Evolutionary conservation across 805 yeast genomes (phyloP), one percentile per base, ranked within the genome.

Genomic region (Wickerhamiella galacta): DNA sequence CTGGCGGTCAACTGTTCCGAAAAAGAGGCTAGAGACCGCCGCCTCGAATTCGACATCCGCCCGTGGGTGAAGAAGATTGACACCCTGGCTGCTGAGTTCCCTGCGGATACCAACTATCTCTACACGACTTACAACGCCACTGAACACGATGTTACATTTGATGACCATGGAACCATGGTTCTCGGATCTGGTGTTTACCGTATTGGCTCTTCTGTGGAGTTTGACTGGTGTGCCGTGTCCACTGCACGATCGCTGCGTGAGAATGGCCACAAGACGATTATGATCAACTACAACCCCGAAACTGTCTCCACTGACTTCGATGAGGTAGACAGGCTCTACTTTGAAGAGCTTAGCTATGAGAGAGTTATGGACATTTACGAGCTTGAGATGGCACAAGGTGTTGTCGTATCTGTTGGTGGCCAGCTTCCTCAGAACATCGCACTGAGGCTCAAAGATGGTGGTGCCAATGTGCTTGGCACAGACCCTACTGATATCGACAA

Each of bases 151-250:
- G 75, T 87, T 31, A 68, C 63, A 28, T 90, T 87, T 53, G 70
- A 77, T 48, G 96, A 87, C 38, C 68, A 79, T 44, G 96, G 96
- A 52, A 77, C 90, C 39, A 64, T 90, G 72, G 96, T 87, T 25
- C 67, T 87, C 47, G 98, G 96, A 34, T 83, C 95, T n/a, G 96
- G 98, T 64, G 98, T 90, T 32, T 87, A 87, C 70, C 73, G 98
- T 60, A 87, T 87, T 56, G 98, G 98, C 38, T 85, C 95, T 2
- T 83, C 95, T 20, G 98, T 87, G 35, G 98, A 90, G 63, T 87
- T 87, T 51, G 98, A 87, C 59, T 87, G 98, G 98, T 87, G 98
- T 68, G 98, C 96, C 35, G 98, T 87, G 42, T 72, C 90, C 42
- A 79, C 98, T 37, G 95, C 93, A 36, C 75, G 95, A 55, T 83